Conservation (phyloP, 495 filamentous ascomycete species). For the Acidiella bohemica region DNA sequence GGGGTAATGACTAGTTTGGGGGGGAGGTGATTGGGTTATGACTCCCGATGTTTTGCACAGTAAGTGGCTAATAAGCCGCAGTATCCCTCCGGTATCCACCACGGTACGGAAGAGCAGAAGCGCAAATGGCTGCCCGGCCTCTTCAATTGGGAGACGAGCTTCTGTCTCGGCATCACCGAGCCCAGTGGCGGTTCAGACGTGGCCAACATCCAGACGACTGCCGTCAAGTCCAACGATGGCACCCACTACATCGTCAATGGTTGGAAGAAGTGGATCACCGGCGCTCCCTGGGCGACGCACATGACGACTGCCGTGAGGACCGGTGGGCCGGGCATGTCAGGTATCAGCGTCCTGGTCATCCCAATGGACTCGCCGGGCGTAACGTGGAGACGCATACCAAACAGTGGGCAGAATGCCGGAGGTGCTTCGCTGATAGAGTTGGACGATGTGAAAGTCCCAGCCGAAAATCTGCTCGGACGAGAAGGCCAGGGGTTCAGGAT, state of each 20-base stretch:
- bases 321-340: conserved; percentile 35
- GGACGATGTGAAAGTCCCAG: conserved; percentile 28
- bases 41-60: too few species aligned
- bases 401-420: conserved; percentile 29
- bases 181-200: conserved; percentile 36
- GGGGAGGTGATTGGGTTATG: conserved; percentile 39
- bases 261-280: conserved; percentile 47
- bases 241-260: conserved; percentile 42
- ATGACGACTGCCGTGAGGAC: conserved; percentile 43
- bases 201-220: conserved; percentile 39
- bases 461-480: conserved; percentile 27
- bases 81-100: conserved; percentile 41
- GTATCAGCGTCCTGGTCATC: conserved; percentile 41
- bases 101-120: conserved; percentile 38
- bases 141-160: conserved; percentile 35
- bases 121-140: conserved; percentile 37
- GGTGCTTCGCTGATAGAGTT: conserved; percentile 28
- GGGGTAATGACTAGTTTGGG: conserved; percentile 31
- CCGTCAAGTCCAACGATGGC: conserved; percentile 27
- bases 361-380: conserved; percentile 36
- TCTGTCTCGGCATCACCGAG: conserved; percentile 45
- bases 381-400: conserved; percentile 23
- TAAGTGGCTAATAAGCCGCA: too few species aligned
- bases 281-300: conserved; percentile 41
- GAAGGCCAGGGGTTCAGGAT: conserved; percentile 30